phyloP scores from a whole-genome alignment of 805 yeast species.

The Teunomyces pallodes region DNA sequence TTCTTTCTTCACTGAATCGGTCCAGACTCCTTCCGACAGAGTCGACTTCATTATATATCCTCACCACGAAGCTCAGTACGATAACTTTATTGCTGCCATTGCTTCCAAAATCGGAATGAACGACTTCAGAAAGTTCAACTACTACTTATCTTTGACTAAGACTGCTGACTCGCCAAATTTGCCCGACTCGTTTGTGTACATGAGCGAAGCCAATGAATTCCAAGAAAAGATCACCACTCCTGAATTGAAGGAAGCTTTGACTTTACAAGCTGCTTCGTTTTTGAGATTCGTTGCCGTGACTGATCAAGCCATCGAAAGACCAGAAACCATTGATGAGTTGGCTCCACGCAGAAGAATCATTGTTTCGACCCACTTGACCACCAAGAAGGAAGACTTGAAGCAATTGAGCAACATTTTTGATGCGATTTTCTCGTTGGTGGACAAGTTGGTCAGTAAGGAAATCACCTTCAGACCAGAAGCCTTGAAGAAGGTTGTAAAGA shows the following conservation, averaged over 20 bases:
- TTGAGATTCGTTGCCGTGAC: conserved; percentile 75
- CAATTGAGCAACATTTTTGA: conserved; percentile 49
- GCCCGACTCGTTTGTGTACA: conserved; percentile 75
- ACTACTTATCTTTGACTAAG: conserved; percentile 80
- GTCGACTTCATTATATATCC: conserved; percentile 61
- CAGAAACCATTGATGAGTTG: conserved; percentile 56
- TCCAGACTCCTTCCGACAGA: conserved; percentile 54
- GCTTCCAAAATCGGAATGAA: conserved; percentile 85
- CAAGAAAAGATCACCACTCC: conserved; percentile 60
- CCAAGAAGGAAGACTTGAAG: conserved; percentile 47
- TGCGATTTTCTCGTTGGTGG: conserved; percentile 59
- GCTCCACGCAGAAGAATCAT: conserved; percentile 52
- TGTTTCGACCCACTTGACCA: conserved; percentile 53
- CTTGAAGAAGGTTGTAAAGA: conserved; percentile 67
- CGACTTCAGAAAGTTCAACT: conserved; percentile 68
- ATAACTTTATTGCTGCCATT: conserved; percentile 76
- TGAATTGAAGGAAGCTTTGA: conserved; percentile 36
- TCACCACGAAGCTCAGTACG: conserved; percentile 50
- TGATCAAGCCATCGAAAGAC: conserved; percentile 77
- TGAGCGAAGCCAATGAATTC: conserved; percentile 86
- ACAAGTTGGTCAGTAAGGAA: conserved; percentile 49
- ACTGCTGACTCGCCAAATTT: conserved; percentile 69
- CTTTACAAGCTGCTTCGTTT: conserved; percentile 45
- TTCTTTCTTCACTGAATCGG: conserved; percentile 54
- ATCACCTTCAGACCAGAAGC: conserved; percentile 69